Evolutionary conservation across 805 yeast genomes (phyloP).

Genomic region (Citeromyces matritensis): DNA sequence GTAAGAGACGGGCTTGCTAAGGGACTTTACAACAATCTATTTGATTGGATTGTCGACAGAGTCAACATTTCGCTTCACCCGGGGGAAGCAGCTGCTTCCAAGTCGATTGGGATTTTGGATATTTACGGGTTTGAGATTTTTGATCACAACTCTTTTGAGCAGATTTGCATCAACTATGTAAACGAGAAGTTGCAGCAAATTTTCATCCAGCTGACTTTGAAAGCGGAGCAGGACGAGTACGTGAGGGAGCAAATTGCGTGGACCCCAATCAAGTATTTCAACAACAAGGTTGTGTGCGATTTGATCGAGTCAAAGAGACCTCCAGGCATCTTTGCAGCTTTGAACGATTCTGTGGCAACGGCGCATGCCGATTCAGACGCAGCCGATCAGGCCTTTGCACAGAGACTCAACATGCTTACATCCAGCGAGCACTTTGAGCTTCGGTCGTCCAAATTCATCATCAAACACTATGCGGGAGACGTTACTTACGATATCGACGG

Average conservation of each 20-base stretch:
- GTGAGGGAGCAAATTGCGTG: slow-evolving; percentile 90
- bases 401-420: slow-evolving; percentile 74
- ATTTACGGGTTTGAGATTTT: slow-evolving; percentile 94
- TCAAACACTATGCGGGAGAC: slow-evolving; percentile 98
- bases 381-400: slow-evolving; percentile 93
- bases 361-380: slow-evolving; percentile 97
- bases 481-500: slow-evolving; percentile 81
- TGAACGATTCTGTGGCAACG: slow-evolving; percentile 94
- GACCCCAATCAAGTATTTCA: slow-evolving; percentile 95
- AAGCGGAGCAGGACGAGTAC: slow-evolving; percentile 96
- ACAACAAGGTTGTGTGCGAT: slow-evolving; percentile 93
- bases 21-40: slow-evolving; percentile 81
- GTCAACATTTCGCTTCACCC: slow-evolving; percentile 68
- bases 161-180: slow-evolving; percentile 88
- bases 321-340: slow-evolving; percentile 91
- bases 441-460: slow-evolving; percentile 73
- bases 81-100: slow-evolving; percentile 20
- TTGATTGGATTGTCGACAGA: slow-evolving; percentile 93
- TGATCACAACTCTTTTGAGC: slow-evolving; percentile 90
- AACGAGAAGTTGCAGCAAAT: slow-evolving; percentile 94
- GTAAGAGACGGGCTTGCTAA: slow-evolving; percentile 92
- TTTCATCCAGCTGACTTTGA: slow-evolving; percentile 87
- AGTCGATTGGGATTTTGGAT: slow-evolving; percentile 86
- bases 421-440: slow-evolving; percentile 79
- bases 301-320: slow-evolving; percentile 88